These are phyloP conservation scores for Zangia roseola DNA, from an alignment of 768 basidiomycete species.

Conservation along the genomic window DNA sequence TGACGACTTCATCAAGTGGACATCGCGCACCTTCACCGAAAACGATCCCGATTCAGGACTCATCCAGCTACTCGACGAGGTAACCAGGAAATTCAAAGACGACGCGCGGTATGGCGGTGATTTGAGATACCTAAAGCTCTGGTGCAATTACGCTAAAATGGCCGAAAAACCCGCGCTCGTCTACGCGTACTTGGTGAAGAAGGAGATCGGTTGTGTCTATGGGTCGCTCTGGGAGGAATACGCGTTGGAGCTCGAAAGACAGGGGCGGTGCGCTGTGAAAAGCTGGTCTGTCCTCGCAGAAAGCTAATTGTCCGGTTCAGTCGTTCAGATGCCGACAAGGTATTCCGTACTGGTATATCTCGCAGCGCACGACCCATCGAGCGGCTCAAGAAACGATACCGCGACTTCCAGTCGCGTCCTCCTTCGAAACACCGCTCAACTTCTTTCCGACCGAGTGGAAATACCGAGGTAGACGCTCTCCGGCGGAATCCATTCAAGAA, in stretches of 20 bases:
- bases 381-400: conserved; percentile 76
- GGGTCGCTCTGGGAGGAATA: conserved; percentile 90
- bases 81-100: conserved; percentile 75
- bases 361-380: conserved; percentile 81
- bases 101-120: conserved; percentile 87
- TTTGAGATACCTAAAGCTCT: conserved; percentile 87
- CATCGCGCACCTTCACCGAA: conserved; percentile 73
- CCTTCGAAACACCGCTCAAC: conserved; percentile 26
- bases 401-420: conserved; percentile 68
- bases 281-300: conserved; percentile 1
- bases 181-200: conserved; percentile 71
- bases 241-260: conserved; percentile 72
- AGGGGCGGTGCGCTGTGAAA: conserved; percentile 61
- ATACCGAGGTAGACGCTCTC: conserved; percentile 28
- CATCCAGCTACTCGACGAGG: conserved; percentile 78
- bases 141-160: conserved; percentile 83
- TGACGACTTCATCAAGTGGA: conserved; percentile 88
- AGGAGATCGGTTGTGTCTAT: conserved; percentile 73
- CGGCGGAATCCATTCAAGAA: conserved; percentile 40
- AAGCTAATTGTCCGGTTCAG: conserved; percentile 38
- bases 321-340: conserved; percentile 70
- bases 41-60: conserved; percentile 70
- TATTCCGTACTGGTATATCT: conserved; percentile 81
- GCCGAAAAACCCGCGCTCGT: conserved; percentile 68
- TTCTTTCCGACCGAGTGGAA: conserved; percentile 27